phyloP scores from a whole-genome alignment of 495 filamentous ascomycete species.

The Neurospora sublineolata region DNA sequence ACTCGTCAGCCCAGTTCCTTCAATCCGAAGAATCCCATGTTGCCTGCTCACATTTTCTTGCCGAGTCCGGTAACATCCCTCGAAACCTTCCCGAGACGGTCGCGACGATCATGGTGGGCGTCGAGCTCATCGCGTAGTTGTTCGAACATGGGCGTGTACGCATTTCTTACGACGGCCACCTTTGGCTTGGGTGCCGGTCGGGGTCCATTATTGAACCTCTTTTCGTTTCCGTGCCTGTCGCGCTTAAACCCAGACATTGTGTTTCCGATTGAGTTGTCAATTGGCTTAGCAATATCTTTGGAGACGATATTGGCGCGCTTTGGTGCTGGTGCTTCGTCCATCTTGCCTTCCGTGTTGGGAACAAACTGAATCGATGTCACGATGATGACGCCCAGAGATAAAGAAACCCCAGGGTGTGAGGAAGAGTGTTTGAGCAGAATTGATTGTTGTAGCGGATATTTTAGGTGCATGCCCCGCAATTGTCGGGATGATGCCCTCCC shows the following conservation, averaged over 20 bases:
- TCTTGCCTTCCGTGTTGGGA: background rate
- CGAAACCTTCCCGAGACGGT: slow-evolving; percentile 77
- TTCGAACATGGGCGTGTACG: slow-evolving; percentile 70
- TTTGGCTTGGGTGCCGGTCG: slow-evolving; percentile 19
- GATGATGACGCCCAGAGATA: slow-evolving; percentile 6
- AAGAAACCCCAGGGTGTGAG: slow-evolving; percentile 6
- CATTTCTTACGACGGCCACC: slow-evolving; percentile 22
- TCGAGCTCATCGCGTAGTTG: slow-evolving; percentile 78
- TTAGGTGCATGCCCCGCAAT: background rate
- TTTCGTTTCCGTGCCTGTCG: slow-evolving; percentile 47
- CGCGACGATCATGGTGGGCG: slow-evolving; percentile 85
- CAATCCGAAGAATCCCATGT: background rate
- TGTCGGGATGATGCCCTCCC: background rate
- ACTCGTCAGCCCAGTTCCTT: slow-evolving; percentile 1
- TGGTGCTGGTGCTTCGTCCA: background rate
- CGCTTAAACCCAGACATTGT: slow-evolving; percentile 43
- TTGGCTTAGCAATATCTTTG: background rate
- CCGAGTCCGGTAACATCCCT: slow-evolving; percentile 85
- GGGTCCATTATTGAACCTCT: slow-evolving; percentile 17
- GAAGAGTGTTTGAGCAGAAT: background rate
- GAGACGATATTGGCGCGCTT: background rate
- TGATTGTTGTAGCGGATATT: background rate
- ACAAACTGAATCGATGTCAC: background rate
- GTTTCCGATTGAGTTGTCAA: background rate
- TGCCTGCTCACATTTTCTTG: slow-evolving; percentile 77